phyloP scores from a whole-genome alignment of 306 rosid genomes.

The barrel medic (Medicago truncatula) region MtrunA17r5.0-ANR NC_053046.1:39981501-39982000 shows the following conservation, averaged over 20 bases:
- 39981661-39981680: conserved; percentile 89
- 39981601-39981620: conserved; percentile 2
- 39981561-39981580: conserved; percentile 20
- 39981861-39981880: conserved; percentile 94
- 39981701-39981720: conserved; percentile 87
- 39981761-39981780: conserved; percentile 29
- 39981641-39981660: conserved; percentile 36
- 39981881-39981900: conserved; percentile 89
- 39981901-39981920: conserved; percentile 86
- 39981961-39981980: conserved; percentile 20
- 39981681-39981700: conserved; percentile 86
- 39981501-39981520: conserved; percentile 21
- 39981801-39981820: conserved; percentile 33
- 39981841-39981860: conserved; percentile 78
- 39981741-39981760: conserved; percentile 79
- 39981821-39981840: conserved; percentile 26
- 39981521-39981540: not conserved
- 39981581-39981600: conserved; percentile 4
- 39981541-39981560: conserved; percentile 15
- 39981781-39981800: conserved; percentile 22
- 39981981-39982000: conserved; percentile 27
- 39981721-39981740: conserved; percentile 91
- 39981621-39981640: conserved; percentile 25
- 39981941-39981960: conserved; percentile 31
- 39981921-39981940: conserved; percentile 77